Evolutionary conservation across 2,329 filamentous ascomycete genomes (phyloP).

Genomic region (Ceratocystis cacaofunesta): DNA sequence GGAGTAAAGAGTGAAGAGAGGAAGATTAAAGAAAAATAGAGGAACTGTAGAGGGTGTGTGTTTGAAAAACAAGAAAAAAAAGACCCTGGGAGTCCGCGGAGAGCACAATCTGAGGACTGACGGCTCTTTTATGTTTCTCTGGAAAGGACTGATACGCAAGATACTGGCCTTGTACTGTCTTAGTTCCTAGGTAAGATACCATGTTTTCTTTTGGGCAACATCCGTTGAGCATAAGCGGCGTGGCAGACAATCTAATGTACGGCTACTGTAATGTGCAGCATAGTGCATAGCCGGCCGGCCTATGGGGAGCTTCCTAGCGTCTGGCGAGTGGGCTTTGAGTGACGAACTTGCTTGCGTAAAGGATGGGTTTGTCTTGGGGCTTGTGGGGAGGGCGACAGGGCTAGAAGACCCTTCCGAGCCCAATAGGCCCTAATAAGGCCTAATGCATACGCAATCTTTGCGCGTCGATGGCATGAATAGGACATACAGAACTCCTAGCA

Average conservation of each 20-base stretch:
- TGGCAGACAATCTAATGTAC: background rate
- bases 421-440: background rate
- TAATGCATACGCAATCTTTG: background rate
- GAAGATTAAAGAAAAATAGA: too few species aligned
- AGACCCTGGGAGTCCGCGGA: too few species aligned
- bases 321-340: background rate
- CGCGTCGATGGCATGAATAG: background rate
- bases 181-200: background rate
- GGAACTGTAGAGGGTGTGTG: too few species aligned
- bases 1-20: too few species aligned
- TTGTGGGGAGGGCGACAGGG: too few species aligned
- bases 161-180: background rate
- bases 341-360: constrained; percentile 4
- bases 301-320: background rate
- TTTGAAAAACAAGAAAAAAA: too few species aligned
- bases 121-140: background rate
- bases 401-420: background rate
- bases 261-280: background rate
- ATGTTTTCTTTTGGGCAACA: background rate
- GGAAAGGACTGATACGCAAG: background rate
- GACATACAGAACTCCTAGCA: background rate
- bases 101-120: too few species aligned
- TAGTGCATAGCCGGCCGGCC: background rate
- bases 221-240: background rate
- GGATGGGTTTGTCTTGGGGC: background rate